phyloP scores from a whole-genome alignment of 2,329 filamentous ascomycete genomes.

The Torrubiella hemipterigena region DNA sequence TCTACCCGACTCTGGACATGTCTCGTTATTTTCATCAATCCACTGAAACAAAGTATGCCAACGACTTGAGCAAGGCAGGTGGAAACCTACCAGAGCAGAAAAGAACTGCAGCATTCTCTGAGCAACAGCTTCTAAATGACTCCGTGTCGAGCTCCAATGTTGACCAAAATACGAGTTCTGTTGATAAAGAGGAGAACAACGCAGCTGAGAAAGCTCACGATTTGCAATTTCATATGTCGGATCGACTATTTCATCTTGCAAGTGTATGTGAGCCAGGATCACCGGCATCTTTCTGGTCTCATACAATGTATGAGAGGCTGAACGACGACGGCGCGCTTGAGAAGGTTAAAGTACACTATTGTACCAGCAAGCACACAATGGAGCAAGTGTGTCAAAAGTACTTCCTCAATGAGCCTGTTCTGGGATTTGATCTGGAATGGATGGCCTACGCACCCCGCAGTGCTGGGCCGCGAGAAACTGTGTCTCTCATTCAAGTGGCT shows the following conservation, averaged over 20 bases:
- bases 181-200: no score
- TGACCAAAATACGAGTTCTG: no score
- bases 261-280: conserved; percentile 30
- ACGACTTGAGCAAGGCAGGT: no score
- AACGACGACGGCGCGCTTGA: conserved; percentile 26
- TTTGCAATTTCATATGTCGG: conserved; percentile 36
- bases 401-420: conserved; percentile 55
- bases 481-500: conserved; percentile 76
- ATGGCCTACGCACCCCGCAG: conserved; percentile 33
- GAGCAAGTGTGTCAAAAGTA: conserved; percentile 52
- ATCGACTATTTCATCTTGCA: conserved; percentile 34
- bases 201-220: no score
- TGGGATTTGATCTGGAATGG: conserved; percentile 95
- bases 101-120: background rate
- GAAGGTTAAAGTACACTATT: conserved; percentile 65
- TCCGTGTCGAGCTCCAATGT: no score
- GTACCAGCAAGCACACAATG: conserved; percentile 51
- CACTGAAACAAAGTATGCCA: no score
- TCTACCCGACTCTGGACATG: conserved; percentile 12
- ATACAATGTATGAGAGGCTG: conserved; percentile 52
- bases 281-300: conserved; percentile 51
- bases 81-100: background rate
- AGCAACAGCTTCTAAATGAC: background rate
- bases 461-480: conserved; percentile 49
- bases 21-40: conserved; percentile 3